Conservation (phyloP, 805 yeast species). For the Ogataea parapolymorpha region DNA sequence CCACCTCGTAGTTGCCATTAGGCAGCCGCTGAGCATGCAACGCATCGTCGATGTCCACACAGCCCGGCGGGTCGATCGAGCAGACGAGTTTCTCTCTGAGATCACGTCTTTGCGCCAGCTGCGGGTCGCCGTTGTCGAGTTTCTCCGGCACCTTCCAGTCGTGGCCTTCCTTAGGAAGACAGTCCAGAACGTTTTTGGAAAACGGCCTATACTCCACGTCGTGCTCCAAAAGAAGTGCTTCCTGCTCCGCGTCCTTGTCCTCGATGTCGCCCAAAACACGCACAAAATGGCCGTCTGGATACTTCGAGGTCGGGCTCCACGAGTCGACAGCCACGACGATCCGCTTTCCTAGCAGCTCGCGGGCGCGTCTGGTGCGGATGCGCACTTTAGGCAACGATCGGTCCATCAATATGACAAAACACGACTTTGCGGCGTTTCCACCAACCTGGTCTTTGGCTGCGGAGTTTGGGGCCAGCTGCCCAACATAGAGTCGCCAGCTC, state of each 20-base stretch:
- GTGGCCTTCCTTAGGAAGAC: conserved; percentile 91
- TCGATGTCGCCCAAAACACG: conserved; percentile 87
- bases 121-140: conserved; percentile 50
- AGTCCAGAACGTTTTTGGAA: conserved; percentile 83
- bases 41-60: conserved; percentile 99
- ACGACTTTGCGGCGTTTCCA: conserved; percentile 68
- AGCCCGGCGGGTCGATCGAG: conserved; percentile 95
- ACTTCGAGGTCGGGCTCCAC: conserved; percentile 82
- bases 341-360: conserved; percentile 80
- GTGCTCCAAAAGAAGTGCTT: conserved; percentile 87
- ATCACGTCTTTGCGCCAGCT: conserved; percentile 68
- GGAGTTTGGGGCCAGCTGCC: conserved; percentile 81
- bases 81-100: conserved; percentile 87
- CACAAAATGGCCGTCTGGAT: conserved; percentile 94
- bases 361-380: conserved; percentile 83
- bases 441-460: conserved; percentile 48
- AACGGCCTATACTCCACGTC: conserved; percentile 97
- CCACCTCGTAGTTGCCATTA: conserved; percentile 94
- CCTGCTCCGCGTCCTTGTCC: conserved; percentile 92
- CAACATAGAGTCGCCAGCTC: conserved; percentile 95
- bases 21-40: conserved; percentile 81
- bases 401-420: conserved; percentile 88
- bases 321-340: conserved; percentile 89
- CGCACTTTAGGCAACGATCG: conserved; percentile 81
- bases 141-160: conserved; percentile 85